Base-by-base conservation (phyloP, 768 basidiomycete species). In the Kwoniella dejecticola region DNA sequence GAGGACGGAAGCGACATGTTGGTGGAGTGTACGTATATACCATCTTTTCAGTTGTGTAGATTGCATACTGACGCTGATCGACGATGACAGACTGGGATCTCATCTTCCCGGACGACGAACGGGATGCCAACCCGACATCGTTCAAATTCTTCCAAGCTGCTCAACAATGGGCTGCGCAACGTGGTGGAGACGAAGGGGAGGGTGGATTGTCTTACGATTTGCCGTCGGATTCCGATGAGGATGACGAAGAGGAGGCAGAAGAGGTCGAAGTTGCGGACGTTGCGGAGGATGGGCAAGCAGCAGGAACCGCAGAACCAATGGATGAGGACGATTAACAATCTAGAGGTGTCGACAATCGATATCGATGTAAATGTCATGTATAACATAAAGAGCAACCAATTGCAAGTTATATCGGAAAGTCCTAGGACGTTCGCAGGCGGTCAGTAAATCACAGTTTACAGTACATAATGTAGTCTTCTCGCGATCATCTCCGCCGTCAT, bases 111-210 rank as follows among this genome's bases (percentile, higher is more conserved):
- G 95, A 97, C 82, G 95, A 98, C 83, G 92, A 96, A 73, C 84
- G 88, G 53, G 94, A 95, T 72, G 85, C 88, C 46, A 95, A 96
- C 72, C 91, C 94, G 0, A 88, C 91, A 0, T 86, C 90, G 0
- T 95, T 93, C 87, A 95, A 93, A 73, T 93, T 98, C 83, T 82
- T 97, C 75, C 89, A 94, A 77, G 91, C 89, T 83, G 95, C 95
- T 0, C 92, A 94, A 74, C 88, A 88, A 0, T 97, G 94, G 94
- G 76, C 76, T 41, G 63, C 66, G 33, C 72, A 77, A 60, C 68
- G 70, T 15, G 64, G 59, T 50, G 63, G 50, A 46, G 63, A 60
- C 38, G 61, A 46, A 24, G 57, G 62, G 24, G 68, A 63, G 23
- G 63, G 66, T 64, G 70, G 67, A 11, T 45, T 73, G 41, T 71